Conservation (phyloP, 768 basidiomycete genomes). For the Rubroboletus pulcherrimus region DNA sequence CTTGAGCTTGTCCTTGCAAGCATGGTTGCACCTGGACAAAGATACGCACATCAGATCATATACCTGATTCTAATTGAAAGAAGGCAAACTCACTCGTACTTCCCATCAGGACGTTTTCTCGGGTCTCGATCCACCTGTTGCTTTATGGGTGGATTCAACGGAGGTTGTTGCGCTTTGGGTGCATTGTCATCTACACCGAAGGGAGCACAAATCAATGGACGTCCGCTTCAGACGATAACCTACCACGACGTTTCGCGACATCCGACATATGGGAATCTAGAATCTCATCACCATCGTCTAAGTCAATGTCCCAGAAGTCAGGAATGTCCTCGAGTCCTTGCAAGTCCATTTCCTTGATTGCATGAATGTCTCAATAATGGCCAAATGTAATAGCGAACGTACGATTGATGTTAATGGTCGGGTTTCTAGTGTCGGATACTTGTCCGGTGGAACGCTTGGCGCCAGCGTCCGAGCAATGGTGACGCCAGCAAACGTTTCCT, state of each 20-base stretch:
- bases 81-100: constrained; percentile 46
- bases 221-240: neutral
- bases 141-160: neutral
- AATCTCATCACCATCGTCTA: constrained; percentile 28
- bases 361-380: constrained; percentile 3
- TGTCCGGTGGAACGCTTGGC: constrained; percentile 48
- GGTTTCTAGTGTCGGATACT: constrained; percentile 69
- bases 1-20: constrained; percentile 70
- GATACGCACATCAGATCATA: neutral
- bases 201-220: neutral
- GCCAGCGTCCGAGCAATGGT: constrained; percentile 50
- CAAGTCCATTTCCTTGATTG: constrained; percentile 57
- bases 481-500: constrained; percentile 78
- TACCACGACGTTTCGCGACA: constrained; percentile 30
- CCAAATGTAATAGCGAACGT: constrained; percentile 10
- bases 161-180: neutral
- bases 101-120: constrained; percentile 56
- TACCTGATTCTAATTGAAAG: neutral
- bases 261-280: constrained; percentile 29
- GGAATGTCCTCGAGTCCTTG: constrained; percentile 64
- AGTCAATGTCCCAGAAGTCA: constrained; percentile 59
- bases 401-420: constrained; percentile 64
- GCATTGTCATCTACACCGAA: constrained; percentile 1
- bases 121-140: constrained; percentile 15
- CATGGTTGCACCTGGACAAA: constrained; percentile 64